Base-by-base conservation (phyloP, 176 grass and related monocot genomes). In the Carex littledalei region DNA sequence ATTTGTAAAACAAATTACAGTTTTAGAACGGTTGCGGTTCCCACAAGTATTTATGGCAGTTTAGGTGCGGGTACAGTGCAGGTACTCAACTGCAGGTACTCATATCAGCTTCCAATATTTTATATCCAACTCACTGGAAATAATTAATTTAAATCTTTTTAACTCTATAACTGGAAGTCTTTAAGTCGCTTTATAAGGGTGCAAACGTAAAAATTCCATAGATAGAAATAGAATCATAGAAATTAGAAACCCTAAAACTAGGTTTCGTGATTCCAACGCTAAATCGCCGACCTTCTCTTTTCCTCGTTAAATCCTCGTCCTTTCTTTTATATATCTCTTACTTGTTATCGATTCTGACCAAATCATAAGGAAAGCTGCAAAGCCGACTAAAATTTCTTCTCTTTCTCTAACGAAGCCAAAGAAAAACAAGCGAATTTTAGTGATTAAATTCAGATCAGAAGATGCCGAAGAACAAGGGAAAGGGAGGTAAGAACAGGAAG, bases 401-500 rank as follows among this genome's bases (percentile, higher is more conserved):
- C 32, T 64, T 3, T 64, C n/a, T 64, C 3, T 47, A 24, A 43
- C 58, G 9, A 64, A 60, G 10, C 55, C 7, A 47, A 39, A 47
- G 56, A 80, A 80, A 60, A 39, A 47, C 35, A n/a, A 81, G 60
- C n/a, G 60, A 81, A 63, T 6, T 45, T 22, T 49, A 11, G 60
- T 24, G 35, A 41, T 64, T 83, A 17, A 21, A 53, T 63, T 50
- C 8, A 67, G 61, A 67, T 61, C 59, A 29, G 54, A 58, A 81
- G 53, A 95, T 95, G 93, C 93, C 93, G 91, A 95, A 95, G 93
- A 95, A 95, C 82, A 95, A 95, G 89, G 93, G 93, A 0, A 95
- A 95, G 93, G 93, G 93, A 93, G 93, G 93, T 15, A 95, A 95
- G 91, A 95, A 95, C 93, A 87, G 93, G 41, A 95, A 95, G 93